Evolutionary conservation across 805 yeast species (phyloP).

Genomic region (Candida nonsorbophila): DNA sequence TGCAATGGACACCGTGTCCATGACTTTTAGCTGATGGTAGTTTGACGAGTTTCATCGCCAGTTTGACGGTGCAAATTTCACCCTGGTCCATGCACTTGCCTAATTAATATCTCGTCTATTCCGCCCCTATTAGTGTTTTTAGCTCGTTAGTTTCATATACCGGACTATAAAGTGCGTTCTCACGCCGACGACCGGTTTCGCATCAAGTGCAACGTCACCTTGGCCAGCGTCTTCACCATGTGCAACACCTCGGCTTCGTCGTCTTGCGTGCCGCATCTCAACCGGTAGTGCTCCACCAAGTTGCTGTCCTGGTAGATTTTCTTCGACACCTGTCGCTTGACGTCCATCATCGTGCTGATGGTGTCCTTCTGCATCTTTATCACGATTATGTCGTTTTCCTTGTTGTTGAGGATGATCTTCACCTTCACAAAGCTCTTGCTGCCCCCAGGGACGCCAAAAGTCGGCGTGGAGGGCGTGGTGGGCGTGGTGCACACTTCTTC

Average conservation of each 20-base stretch:
- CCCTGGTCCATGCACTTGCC: no score
- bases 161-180: no score
- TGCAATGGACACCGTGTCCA: no score
- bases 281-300: slow-evolving; percentile 20
- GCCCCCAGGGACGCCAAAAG: slow-evolving; percentile 2
- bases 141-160: no score
- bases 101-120: no score
- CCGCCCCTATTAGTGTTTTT: no score
- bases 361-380: slow-evolving; percentile 17
- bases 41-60: no score
- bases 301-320: slow-evolving; percentile 27
- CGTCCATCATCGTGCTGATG: slow-evolving; percentile 17
- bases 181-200: no score
- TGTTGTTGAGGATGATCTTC: slow-evolving; percentile 19
- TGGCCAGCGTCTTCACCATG: slow-evolving; percentile 14
- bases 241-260: slow-evolving; percentile 6
- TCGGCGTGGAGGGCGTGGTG: slow-evolving; percentile 6
- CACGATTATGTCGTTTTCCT: slow-evolving; percentile 25
- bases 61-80: no score
- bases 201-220: slow-evolving; percentile 19
- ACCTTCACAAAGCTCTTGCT: slow-evolving; percentile 15
- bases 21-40: no score
- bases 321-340: slow-evolving; percentile 21
- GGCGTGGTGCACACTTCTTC: slow-evolving; percentile 5
- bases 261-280: slow-evolving; percentile 9